Evolutionary conservation across 495 filamentous ascomycete species (phyloP).

Genomic region (Hypoxylon crocopeplum): DNA sequence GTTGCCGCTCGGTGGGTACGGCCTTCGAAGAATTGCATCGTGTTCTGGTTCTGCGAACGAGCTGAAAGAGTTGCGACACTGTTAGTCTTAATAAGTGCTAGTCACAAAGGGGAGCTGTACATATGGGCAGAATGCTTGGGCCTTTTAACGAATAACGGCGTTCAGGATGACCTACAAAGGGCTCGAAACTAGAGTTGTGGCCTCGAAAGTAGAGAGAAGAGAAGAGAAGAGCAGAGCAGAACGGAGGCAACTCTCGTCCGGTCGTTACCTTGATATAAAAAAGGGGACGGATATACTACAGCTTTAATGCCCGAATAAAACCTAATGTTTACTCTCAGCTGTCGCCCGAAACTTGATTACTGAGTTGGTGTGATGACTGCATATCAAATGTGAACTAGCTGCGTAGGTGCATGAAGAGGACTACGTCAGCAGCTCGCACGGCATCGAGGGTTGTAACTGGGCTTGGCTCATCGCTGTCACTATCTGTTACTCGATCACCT

Average conservation of each 20-base stretch:
- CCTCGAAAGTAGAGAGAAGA: too few species aligned
- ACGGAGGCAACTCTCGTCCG: constrained; percentile 16
- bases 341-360: not conserved
- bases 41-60: not conserved
- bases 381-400: too few species aligned
- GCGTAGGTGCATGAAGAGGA: not conserved
- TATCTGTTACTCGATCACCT: too few species aligned
- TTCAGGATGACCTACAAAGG: constrained; percentile 30
- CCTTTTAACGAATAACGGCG: constrained; percentile 14
- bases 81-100: constrained; percentile 9
- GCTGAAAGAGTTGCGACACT: not conserved
- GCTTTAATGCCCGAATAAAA: constrained; percentile 24
- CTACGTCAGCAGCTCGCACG: too few species aligned
- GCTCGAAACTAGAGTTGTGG: too few species aligned
- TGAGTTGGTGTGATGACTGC: too few species aligned
- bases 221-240: not conserved
- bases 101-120: not conserved
- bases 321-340: constrained; percentile 15
- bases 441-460: too few species aligned
- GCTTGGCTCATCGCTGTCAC: too few species aligned
- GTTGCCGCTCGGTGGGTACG: not conserved
- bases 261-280: constrained; percentile 4
- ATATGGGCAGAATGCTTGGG: constrained; percentile 11
- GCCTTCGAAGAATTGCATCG: not conserved
- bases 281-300: constrained; percentile 8